phyloP scores from a whole-genome alignment of 2,329 filamentous ascomycete species.

The Aaosphaeria arxii region DNA sequence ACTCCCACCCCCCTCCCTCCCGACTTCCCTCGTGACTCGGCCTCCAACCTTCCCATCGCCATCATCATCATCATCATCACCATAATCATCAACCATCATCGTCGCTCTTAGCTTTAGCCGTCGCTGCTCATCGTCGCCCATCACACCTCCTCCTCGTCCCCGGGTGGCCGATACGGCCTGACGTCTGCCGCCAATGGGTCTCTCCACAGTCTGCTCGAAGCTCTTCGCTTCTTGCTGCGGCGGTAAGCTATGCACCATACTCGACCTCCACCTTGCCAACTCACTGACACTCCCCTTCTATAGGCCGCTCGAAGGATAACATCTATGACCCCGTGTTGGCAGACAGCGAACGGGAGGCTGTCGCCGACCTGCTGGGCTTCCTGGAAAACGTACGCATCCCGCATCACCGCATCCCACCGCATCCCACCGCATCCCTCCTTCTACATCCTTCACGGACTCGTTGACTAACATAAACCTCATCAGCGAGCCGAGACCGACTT shows the following conservation, averaged over 20 bases:
- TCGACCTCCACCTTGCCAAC: slow-evolving; percentile 1
- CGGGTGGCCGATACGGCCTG: slow-evolving; percentile 20
- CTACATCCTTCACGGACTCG: slow-evolving; percentile 29
- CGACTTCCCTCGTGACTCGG: too few relatives aligned
- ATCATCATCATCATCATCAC: too few relatives aligned
- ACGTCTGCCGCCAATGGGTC: slow-evolving; percentile 31
- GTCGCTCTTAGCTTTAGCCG: not conserved
- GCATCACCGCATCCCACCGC: slow-evolving; percentile 5
- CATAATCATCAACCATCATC: not conserved
- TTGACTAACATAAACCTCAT: not conserved
- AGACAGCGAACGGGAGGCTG: slow-evolving; percentile 94
- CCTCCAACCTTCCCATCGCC: too few relatives aligned
- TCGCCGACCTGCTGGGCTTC: slow-evolving; percentile 91
- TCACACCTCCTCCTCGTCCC: slow-evolving; percentile 4
- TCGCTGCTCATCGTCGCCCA: slow-evolving; percentile 6
- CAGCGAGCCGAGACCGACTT: slow-evolving; percentile 97
- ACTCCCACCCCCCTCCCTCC: too few relatives aligned
- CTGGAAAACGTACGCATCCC: slow-evolving; percentile 77
- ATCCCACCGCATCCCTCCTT: slow-evolving; percentile 18
- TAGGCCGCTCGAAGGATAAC: slow-evolving; percentile 47
- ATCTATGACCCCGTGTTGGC: slow-evolving; percentile 66
- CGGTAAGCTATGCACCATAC: slow-evolving; percentile 18
- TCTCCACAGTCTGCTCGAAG: slow-evolving; percentile 35
- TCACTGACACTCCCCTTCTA: slow-evolving; percentile 14
- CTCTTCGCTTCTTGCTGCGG: slow-evolving; percentile 38